These are phyloP conservation scores for Cladosporium sp. DNA, from an alignment of 2,329 filamentous ascomycete genomes.

Conservation along the genomic window DNA sequence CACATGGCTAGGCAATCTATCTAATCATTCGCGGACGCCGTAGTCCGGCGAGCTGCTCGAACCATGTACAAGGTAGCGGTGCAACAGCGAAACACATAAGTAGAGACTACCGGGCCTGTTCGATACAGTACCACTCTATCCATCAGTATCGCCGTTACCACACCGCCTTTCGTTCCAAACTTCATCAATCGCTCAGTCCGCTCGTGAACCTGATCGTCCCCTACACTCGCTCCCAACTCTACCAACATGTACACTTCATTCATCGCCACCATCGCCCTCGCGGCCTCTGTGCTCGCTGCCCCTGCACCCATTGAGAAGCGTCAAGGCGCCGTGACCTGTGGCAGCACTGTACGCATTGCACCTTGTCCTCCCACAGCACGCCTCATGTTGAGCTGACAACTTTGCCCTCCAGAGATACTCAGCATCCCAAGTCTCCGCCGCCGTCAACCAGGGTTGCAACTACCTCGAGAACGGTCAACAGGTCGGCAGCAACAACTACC, in stretches of 20 bases:
- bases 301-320: constrained; percentile 37
- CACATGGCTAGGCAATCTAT: constrained; percentile 7
- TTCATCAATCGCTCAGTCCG: constrained; percentile 9
- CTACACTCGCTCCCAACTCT: constrained; percentile 12
- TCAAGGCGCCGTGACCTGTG: constrained; percentile 55
- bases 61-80: background rate
- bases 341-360: constrained; percentile 37
- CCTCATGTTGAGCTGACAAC: background rate
- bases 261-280: constrained; percentile 33
- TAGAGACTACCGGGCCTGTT: background rate
- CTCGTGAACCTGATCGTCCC: constrained; percentile 5
- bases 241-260: constrained; percentile 33
- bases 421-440: constrained; percentile 50
- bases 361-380: constrained; percentile 2
- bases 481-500: constrained; percentile 39
- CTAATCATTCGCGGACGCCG: constrained; percentile 9
- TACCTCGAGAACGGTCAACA: constrained; percentile 44
- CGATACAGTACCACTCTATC: background rate
- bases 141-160: constrained; percentile 2
- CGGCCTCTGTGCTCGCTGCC: constrained; percentile 30
- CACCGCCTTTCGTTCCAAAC: constrained; percentile 5
- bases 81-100: constrained; percentile 9
- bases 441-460: constrained; percentile 53
- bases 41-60: constrained; percentile 4
- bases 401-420: constrained; percentile 47